Evolutionary conservation across 2,329 filamentous ascomycete genomes (phyloP), one percentile per base, ranked within the genome.

Genomic region (Epichloe sylvatica): DNA sequence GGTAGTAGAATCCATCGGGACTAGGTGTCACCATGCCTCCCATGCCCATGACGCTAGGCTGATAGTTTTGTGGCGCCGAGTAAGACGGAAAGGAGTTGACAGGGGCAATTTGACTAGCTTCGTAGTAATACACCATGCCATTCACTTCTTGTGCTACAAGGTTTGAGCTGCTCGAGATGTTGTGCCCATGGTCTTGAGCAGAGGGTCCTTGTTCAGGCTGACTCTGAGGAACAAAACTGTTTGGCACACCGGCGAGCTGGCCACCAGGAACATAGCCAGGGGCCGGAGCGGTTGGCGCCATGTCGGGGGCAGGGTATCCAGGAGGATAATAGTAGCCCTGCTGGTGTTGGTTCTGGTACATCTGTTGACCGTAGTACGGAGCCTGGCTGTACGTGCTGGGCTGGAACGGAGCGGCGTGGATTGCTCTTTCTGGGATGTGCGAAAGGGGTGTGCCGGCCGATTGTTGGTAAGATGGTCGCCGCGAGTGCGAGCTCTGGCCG

Each of bases 61-160:
- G 70, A 58, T 81, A 86, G 49, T 71, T 62, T 51, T 72, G 75
- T 38, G 72, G 64, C 6, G 72, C 61, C 49, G 72, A 69, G 54
- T 75, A 77, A 1, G 67, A 51, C 33, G 71, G 68, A 55, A 77
- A 78, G 19, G 64, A 59, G 45, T 69, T 62, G 54, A 78, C 70
- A 1, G 76, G 69, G 25, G 78, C 71, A 45, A 90, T 70, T 61
- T 89, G 83, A n/a, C 81, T 76, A 7, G 86, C 76, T 61, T 94
- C 86, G 59, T 89, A 90, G 64, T 95, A 98, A 66, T 94, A 97
- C 1, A 95, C 89, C 77, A 94, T 97, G 53, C 92, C 92, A 57
- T 95, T 94, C 55, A 83, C 82, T 69, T 97, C 91, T 64, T 96
- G 90, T 0, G 88, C 87, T 45, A 84, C 77, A 40, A 80, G 64